A percentile compares a stretch with the other conserved stretches of the same genome.
phyloP scores from a whole-genome alignment of 2,329 filamentous ascomycete genomes.

The Fusarium odoratissimum region DNA sequence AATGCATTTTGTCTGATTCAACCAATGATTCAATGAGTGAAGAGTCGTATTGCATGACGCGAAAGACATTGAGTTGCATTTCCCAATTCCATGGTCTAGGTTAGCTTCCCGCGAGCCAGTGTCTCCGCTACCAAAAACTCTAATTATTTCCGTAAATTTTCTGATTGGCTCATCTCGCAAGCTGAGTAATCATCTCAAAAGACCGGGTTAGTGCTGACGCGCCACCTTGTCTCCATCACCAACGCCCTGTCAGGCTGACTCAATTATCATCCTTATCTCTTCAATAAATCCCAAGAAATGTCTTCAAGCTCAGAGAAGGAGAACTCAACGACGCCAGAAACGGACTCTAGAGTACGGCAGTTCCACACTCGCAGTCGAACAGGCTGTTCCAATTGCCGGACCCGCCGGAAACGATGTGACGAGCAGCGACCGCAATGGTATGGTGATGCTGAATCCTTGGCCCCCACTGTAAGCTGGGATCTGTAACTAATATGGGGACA shows the following conservation, averaged over 20 bases:
- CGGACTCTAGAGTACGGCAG: neutral
- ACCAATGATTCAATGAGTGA: accelerated
- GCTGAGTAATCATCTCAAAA: neutral
- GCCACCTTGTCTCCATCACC: neutral
- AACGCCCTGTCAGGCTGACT: neutral
- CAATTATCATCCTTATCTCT: neutral
- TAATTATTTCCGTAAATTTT: neutral
- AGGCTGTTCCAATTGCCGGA: slow-evolving; percentile 18
- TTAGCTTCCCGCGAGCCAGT: neutral
- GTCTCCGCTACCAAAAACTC: neutral
- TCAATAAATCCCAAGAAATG: neutral
- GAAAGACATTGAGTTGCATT: accelerated
- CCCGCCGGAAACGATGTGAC: slow-evolving; percentile 14
- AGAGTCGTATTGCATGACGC: accelerated
- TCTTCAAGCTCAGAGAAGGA: neutral
- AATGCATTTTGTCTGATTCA: accelerated
- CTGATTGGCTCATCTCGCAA: accelerated
- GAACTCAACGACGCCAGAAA: neutral
- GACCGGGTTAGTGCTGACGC: neutral
- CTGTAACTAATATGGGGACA: neutral
- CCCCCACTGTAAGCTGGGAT: neutral
- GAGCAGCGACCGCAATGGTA: slow-evolving; percentile 23
- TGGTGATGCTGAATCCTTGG: neutral
- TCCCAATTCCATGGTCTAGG: neutral
- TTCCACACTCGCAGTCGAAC: slow-evolving; percentile 15